These are phyloP conservation scores for Podosphaera aphanis DNA, from an alignment of 2,329 filamentous ascomycete species.

Conservation along the genomic window DNA sequence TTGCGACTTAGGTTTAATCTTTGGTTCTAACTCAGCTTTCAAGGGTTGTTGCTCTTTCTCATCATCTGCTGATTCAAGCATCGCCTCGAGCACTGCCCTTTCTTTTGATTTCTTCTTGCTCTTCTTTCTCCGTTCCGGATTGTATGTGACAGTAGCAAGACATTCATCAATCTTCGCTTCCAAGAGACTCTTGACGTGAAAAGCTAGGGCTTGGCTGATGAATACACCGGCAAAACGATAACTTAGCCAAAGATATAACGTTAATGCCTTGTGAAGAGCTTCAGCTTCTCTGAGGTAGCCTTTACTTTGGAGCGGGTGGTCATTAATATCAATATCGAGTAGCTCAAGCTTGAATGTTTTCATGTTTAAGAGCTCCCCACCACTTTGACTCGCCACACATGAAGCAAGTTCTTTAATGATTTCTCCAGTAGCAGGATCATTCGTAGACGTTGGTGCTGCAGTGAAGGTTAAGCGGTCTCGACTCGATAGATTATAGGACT, in stretches of 20 bases:
- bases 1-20: too few relatives aligned
- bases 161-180: slow-evolving; percentile 41
- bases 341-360: slow-evolving; percentile 44
- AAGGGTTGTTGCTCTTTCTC: background rate
- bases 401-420: slow-evolving; percentile 41
- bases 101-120: background rate
- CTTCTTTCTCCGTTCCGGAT: slow-evolving; percentile 3
- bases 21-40: background rate
- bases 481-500: slow-evolving; percentile 44
- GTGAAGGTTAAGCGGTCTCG: slow-evolving; percentile 56
- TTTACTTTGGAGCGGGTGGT: slow-evolving; percentile 18
- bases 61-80: background rate
- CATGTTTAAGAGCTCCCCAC: slow-evolving; percentile 59
- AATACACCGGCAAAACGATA: slow-evolving; percentile 74
- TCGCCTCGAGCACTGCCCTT: background rate
- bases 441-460: slow-evolving; percentile 40
- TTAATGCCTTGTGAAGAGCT: slow-evolving; percentile 54
- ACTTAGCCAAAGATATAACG: slow-evolving; percentile 79
- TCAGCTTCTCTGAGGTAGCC: slow-evolving; percentile 44
- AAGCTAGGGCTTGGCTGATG: slow-evolving; percentile 47
- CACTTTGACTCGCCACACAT: slow-evolving; percentile 45
- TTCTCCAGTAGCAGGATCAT: slow-evolving; percentile 22
- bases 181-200: slow-evolving; percentile 54
- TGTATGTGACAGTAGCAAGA: slow-evolving; percentile 4
- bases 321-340: slow-evolving; percentile 33